phyloP scores from a whole-genome alignment of 1,284 basidiomycete genomes.

The Apiotrichum akiyoshidainum region DNA sequence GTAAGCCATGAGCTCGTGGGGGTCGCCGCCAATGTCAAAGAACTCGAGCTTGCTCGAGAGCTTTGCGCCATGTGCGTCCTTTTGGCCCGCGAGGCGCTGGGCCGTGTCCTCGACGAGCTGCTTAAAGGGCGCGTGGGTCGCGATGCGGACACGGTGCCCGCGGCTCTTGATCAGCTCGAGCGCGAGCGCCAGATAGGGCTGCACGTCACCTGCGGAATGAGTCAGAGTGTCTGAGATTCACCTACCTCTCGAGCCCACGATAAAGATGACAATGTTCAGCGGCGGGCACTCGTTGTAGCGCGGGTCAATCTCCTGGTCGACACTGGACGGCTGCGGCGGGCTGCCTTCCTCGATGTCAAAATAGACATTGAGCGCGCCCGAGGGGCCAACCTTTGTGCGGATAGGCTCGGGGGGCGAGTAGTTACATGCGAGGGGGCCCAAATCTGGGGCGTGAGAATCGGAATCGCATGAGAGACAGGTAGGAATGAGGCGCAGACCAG shows the following conservation, averaged over 20 bases:
- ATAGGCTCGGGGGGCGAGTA: neutral
- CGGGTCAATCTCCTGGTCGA: neutral
- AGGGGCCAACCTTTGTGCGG: too few species aligned
- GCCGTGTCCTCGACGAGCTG: conserved; percentile 57
- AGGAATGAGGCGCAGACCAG: too few species aligned
- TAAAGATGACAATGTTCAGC: conserved; percentile 63
- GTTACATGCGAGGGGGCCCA: neutral
- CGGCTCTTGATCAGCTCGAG: conserved; percentile 55
- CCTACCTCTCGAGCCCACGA: conserved; percentile 61
- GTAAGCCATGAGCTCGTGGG: conserved; percentile 48
- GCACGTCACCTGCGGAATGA: conserved; percentile 59
- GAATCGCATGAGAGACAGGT: too few species aligned
- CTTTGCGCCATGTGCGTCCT: conserved; percentile 53
- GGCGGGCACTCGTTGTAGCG: conserved; percentile 44
- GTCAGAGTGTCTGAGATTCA: conserved; percentile 14
- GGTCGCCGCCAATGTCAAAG: conserved; percentile 46
- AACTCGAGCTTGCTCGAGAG: conserved; percentile 41
- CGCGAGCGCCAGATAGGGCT: conserved; percentile 66
- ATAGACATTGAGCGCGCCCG: neutral
- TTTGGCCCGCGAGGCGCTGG: conserved; percentile 55
- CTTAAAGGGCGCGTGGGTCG: conserved; percentile 63
- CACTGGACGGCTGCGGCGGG: neutral
- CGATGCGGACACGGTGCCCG: conserved; percentile 64
- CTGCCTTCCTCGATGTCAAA: neutral
- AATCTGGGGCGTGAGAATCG: neutral